phyloP scores from a whole-genome alignment of 768 basidiomycete genomes.

The Suillus luteus region DNA sequence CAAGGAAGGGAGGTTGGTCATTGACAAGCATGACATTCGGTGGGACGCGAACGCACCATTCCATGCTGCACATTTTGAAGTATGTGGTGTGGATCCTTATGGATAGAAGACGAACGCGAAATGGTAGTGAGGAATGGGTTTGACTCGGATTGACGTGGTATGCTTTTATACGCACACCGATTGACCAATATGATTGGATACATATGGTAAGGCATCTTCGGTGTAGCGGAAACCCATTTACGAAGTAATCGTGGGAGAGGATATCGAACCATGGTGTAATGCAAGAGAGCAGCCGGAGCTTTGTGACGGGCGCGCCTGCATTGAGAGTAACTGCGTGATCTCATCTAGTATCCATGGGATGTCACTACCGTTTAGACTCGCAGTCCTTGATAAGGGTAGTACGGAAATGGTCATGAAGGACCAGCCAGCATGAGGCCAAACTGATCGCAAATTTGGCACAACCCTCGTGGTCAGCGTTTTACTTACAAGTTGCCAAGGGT shows the following conservation, averaged over 20 bases:
- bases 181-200: conserved; percentile 13
- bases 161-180: conserved; percentile 32
- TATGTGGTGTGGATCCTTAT: conserved; percentile 1
- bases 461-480: conserved; percentile 28
- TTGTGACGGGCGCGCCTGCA: conserved; percentile 28
- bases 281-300: conserved; percentile 22
- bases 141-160: conserved; percentile 14
- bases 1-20: conserved; percentile 12
- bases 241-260: conserved; percentile 38
- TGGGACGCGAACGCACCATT: conserved; percentile 45
- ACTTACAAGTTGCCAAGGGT: conserved; percentile 18
- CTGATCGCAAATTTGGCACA: conserved; percentile 17
- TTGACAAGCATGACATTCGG: conserved; percentile 15
- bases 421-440: conserved; percentile 33
- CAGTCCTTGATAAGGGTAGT: conserved; percentile 26
- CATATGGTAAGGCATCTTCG: conserved; percentile 36
- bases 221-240: conserved; percentile 30
- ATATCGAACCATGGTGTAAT: conserved; percentile 15
- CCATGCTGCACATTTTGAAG: conserved; percentile 54
- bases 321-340: conserved; percentile 27
- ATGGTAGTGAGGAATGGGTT: background rate
- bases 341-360: conserved; percentile 14
- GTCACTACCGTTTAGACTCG: conserved; percentile 30
- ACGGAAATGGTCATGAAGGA: conserved; percentile 28
- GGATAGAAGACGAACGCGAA: conserved; percentile 7